phyloP scores from a whole-genome alignment of 805 yeast species.

The Spathaspora boniae region DNA sequence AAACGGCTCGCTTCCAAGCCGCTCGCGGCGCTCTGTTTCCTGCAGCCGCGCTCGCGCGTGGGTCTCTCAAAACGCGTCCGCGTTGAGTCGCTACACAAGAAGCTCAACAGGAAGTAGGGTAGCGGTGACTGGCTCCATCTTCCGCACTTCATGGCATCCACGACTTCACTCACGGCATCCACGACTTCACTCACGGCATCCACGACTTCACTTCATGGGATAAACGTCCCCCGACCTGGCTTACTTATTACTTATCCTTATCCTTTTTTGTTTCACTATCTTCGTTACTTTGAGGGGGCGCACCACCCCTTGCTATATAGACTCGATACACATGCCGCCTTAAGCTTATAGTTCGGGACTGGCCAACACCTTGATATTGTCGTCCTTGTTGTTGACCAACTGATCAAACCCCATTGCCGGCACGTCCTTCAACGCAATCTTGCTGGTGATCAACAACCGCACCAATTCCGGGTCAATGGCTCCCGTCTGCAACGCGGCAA shows the following conservation, averaged over 20 bases:
- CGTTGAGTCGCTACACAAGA: slow-evolving; percentile 23
- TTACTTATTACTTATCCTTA: background rate
- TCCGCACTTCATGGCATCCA: background rate
- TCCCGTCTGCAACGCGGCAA: slow-evolving; percentile 21
- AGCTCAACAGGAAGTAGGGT: slow-evolving; percentile 8
- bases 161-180: background rate
- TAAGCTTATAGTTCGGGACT: slow-evolving; percentile 34
- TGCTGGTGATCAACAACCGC: slow-evolving; percentile 51
- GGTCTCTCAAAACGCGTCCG: slow-evolving; percentile 23
- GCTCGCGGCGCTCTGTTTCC: slow-evolving; percentile 5
- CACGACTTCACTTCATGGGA: too few species aligned
- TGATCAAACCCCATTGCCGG: slow-evolving; percentile 51
- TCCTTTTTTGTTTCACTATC: background rate
- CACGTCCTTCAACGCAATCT: slow-evolving; percentile 45
- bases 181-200: too few species aligned
- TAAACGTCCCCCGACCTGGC: too few species aligned
- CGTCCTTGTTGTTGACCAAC: slow-evolving; percentile 48
- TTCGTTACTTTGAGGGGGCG: background rate
- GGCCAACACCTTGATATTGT: slow-evolving; percentile 51
- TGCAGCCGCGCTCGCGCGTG: slow-evolving; percentile 14
- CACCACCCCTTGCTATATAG: background rate
- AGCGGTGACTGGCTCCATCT: background rate
- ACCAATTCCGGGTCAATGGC: slow-evolving; percentile 33
- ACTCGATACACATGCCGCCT: background rate
- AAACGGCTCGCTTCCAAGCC: slow-evolving; percentile 7